These are phyloP conservation scores for Lentinula aciculospora DNA, from an alignment of 768 basidiomycete species.

Conservation along the genomic window DNA sequence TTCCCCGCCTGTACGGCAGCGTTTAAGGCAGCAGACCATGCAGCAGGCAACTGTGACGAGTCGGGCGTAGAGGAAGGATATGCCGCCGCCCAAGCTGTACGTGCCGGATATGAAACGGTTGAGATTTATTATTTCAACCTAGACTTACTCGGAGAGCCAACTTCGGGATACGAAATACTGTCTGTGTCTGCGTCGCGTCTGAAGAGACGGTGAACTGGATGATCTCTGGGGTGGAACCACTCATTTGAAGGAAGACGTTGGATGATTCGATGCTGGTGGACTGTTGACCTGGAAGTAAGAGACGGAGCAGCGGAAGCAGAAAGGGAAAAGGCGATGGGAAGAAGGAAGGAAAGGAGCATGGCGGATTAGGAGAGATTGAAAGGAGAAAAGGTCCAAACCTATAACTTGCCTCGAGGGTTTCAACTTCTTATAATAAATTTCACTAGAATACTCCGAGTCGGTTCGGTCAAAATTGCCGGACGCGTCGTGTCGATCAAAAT, in stretches of 20 bases:
- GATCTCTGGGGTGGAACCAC: slow-evolving; percentile 62
- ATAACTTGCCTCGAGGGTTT: neutral
- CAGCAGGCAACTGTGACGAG: slow-evolving; percentile 45
- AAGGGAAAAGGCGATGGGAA: slow-evolving; percentile 18
- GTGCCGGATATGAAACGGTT: neutral
- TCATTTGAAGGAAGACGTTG: slow-evolving; percentile 25
- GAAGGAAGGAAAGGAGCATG: slow-evolving; percentile 10
- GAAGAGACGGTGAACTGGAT: slow-evolving; percentile 61
- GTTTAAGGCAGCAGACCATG: slow-evolving; percentile 70
- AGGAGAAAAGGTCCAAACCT: neutral
- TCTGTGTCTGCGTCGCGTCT: slow-evolving; percentile 43
- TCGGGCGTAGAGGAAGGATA: slow-evolving; percentile 55
- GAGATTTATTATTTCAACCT: neutral
- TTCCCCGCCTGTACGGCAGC: slow-evolving; percentile 61
- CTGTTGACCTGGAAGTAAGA: slow-evolving; percentile 17
- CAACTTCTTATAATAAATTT: neutral
- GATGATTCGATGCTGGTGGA: slow-evolving; percentile 19
- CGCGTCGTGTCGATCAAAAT: neutral
- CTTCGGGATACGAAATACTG: slow-evolving; percentile 41
- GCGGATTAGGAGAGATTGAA: neutral
- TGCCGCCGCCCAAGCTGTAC: slow-evolving; percentile 53
- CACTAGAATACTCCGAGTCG: neutral
- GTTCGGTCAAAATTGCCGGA: neutral
- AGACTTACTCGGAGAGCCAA: slow-evolving; percentile 52
- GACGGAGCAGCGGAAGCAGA: slow-evolving; percentile 16